A percentile compares a stretch with the other conserved stretches of the same genome.
phyloP scores from a whole-genome alignment of 441 rosid genomes.

The Erysimum cheiri region DNA sequence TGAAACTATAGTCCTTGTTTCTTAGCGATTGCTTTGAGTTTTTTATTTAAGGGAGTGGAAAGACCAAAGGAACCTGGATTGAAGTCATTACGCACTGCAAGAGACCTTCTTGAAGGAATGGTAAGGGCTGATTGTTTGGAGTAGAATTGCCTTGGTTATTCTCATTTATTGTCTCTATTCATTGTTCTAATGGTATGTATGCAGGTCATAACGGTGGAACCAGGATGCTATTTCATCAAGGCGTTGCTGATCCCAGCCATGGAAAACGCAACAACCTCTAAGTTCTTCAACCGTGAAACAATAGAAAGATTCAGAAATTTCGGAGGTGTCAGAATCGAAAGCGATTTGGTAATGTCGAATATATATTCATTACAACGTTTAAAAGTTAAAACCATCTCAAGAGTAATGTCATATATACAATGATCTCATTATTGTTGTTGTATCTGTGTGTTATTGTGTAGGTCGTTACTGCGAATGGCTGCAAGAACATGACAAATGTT shows the following conservation, averaged over 20 bases:
- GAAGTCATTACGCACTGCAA: slow-evolving; percentile 74
- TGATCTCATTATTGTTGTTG: slow-evolving; percentile 12
- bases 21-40: not conserved
- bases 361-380: not conserved
- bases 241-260: slow-evolving; percentile 78
- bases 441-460: slow-evolving; percentile 31
- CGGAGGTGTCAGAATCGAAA: slow-evolving; percentile 97
- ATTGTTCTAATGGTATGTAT: slow-evolving; percentile 33
- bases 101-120: slow-evolving; percentile 86
- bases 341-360: slow-evolving; percentile 71
- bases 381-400: not conserved
- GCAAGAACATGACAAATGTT: slow-evolving; percentile 84
- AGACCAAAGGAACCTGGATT: slow-evolving; percentile 83
- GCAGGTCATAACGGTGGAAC: slow-evolving; percentile 97
- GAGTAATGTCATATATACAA: not conserved
- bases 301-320: slow-evolving; percentile 67
- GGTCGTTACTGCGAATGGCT: slow-evolving; percentile 72
- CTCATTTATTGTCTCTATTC: not conserved
- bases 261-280: slow-evolving; percentile 56
- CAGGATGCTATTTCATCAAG: slow-evolving; percentile 94
- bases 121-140: slow-evolving; percentile 47
- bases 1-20: slow-evolving; percentile 7
- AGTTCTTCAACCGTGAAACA: slow-evolving; percentile 67
- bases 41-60: slow-evolving; percentile 64
- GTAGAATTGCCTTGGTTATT: not conserved